Base-by-base conservation (phyloP, 2,329 filamentous ascomycete genomes). In the Botrytis tulipae region DNA sequence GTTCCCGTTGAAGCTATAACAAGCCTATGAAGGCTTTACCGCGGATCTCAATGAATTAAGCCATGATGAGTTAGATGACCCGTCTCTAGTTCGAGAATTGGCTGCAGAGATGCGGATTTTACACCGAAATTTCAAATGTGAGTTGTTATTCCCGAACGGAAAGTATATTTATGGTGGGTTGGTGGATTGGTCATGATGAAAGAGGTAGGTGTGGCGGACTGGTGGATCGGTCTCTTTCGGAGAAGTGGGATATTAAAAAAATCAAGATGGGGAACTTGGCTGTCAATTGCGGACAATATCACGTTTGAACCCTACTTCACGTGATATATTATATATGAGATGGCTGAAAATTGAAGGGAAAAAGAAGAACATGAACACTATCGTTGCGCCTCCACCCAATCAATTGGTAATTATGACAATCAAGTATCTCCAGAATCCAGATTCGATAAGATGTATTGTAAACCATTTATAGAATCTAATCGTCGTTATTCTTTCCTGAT, bases 101-200 rank as follows among this genome's bases (percentile, higher is more conserved):
- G 62, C 37, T 72, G 51, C 40, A 72, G 48, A 57, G 48, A 22
- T 25, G 48, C 70, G 70, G 46, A 66, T 59, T 66, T 59, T 57
- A 57, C 25, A 59, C 61, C 20, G 46, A 29, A 35, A 5, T 44
- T 54, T 65, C 42, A 42, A 62, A 42, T 10, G 16, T 71, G 10
- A 12, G 40, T 48, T 54, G 18, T 72, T 72, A 72, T 72, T 60
- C 62, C 71, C 71, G 71, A 57, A 57, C n/a, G n/a, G n/a, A 57
- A 57, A 29, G 51, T 18, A 18, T 57, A 57, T 29, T 57, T 22
- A 22, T 51, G 22, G 48, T 51, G 48, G 51, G 32, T 29, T 71
- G 35, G 32, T 20, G 35, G 40, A 16, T 44, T 42, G 61, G 37
- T 12, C 60, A 61, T 22, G 57, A 29, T 57, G 51, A 29, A 32